phyloP scores from a whole-genome alignment of 352 stramenopile species.

The Phytopythium sindhum region DNA sequence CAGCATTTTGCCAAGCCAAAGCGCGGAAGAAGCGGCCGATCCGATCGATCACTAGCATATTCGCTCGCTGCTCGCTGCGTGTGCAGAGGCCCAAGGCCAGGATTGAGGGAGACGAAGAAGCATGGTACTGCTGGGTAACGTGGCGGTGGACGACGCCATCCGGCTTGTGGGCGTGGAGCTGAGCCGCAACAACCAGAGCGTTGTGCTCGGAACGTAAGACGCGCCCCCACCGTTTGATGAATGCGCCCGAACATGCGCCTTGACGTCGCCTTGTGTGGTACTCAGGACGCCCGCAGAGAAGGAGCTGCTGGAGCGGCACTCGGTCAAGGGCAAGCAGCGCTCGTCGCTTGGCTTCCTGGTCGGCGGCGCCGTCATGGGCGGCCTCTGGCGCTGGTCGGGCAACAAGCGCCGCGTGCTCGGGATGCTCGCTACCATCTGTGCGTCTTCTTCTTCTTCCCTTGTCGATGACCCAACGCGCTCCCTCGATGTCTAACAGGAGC shows the following conservation, averaged over 20 bases:
- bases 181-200: slow-evolving; percentile 36
- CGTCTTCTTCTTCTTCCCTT: slow-evolving; percentile 6
- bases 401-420: slow-evolving; percentile 34
- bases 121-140: slow-evolving; percentile 13
- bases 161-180: slow-evolving; percentile 62
- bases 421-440: slow-evolving; percentile 38
- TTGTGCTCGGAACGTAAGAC: slow-evolving; percentile 60
- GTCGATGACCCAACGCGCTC: not conserved
- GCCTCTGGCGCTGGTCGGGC: slow-evolving; percentile 41
- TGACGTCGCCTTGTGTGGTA: not conserved
- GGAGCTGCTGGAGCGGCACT: slow-evolving; percentile 51
- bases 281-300: slow-evolving; percentile 62
- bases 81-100: not conserved
- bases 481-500: not conserved
- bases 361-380: slow-evolving; percentile 26
- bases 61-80: not conserved
- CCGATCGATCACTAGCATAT: not conserved
- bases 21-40: not conserved
- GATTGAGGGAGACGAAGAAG: not conserved
- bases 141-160: slow-evolving; percentile 59
- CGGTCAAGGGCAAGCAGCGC: slow-evolving; percentile 41
- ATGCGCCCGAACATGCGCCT: not conserved
- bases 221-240: not conserved
- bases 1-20: not conserved
- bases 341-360: slow-evolving; percentile 35